Percentiles rank a stretch among this genome's conserved stretches.
phyloP scores from a whole-genome alignment of 768 basidiomycete species.

The Clitopilus hobsonii region DNA sequence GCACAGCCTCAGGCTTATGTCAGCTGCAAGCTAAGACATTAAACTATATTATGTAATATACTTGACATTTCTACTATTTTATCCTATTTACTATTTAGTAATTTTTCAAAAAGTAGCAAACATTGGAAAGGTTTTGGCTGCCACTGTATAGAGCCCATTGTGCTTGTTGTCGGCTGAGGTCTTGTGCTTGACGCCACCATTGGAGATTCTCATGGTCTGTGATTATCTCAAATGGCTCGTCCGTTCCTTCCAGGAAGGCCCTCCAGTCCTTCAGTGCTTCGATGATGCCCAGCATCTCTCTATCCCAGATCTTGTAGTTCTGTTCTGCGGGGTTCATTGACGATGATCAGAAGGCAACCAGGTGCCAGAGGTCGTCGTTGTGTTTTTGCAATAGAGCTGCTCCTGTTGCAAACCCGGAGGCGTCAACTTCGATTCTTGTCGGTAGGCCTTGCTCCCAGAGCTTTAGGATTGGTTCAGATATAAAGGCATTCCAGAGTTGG shows the following conservation, averaged over 20 bases:
- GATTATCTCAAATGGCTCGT: conserved; percentile 2
- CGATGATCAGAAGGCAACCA: conserved; percentile 28
- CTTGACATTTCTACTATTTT: no score
- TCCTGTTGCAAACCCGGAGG: conserved; percentile 25
- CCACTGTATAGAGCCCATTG: no score
- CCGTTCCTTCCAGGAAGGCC: conserved; percentile 17
- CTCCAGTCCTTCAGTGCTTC: conserved; percentile 25
- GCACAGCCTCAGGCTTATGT: no score
- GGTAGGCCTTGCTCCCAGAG: conserved; percentile 13
- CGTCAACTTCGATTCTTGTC: conserved; percentile 19
- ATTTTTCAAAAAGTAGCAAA: no score
- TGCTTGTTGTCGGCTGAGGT: no score
- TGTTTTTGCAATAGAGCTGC: conserved; percentile 27
- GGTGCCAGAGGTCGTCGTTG: conserved; percentile 19
- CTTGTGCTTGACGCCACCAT: no score
- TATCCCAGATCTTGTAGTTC: conserved; percentile 34
- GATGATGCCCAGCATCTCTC: conserved; percentile 40
- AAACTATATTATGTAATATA: no score
- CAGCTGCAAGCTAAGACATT: no score
- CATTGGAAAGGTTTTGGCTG: no score
- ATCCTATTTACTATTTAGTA: no score
- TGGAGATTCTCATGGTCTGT: conserved; percentile 23
- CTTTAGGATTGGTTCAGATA: conserved; percentile 18
- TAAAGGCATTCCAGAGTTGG: conserved; percentile 20
- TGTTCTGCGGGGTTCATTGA: conserved; percentile 19